Conservation (phyloP, 495 filamentous ascomycete genomes). For the Aspergillus leporis region DNA sequence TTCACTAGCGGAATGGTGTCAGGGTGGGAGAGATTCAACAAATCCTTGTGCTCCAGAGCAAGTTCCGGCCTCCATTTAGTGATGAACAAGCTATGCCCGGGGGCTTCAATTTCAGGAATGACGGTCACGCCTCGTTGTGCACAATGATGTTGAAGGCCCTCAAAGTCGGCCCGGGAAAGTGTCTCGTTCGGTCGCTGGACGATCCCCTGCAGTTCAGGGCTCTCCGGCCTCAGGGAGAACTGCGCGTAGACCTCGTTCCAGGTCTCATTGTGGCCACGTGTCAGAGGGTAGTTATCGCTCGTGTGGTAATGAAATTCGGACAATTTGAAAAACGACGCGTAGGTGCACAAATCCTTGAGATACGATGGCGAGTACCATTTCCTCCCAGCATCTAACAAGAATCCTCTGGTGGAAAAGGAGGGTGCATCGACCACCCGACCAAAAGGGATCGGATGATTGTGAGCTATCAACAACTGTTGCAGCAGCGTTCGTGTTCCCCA, state of each 20-base stretch:
- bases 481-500: slow-evolving; percentile 57
- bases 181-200: slow-evolving; percentile 51
- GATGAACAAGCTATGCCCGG: slow-evolving; percentile 52
- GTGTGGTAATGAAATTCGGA: slow-evolving; percentile 60
- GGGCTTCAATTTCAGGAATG: slow-evolving; percentile 57
- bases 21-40: slow-evolving; percentile 55
- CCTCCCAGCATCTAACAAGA: slow-evolving; percentile 55
- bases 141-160: slow-evolving; percentile 53
- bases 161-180: slow-evolving; percentile 46
- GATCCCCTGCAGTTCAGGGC: slow-evolving; percentile 39
- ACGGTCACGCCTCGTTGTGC: slow-evolving; percentile 52
- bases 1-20: slow-evolving; percentile 55
- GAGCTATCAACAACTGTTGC: slow-evolving; percentile 41
- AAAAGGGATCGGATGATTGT: slow-evolving; percentile 26
- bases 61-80: slow-evolving; percentile 60
- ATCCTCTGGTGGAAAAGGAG: slow-evolving; percentile 50
- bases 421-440: slow-evolving; percentile 44
- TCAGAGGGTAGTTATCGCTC: slow-evolving; percentile 58
- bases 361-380: slow-evolving; percentile 57
- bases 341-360: slow-evolving; percentile 57
- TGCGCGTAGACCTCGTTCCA: slow-evolving; percentile 55
- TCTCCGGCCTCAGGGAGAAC: slow-evolving; percentile 48
- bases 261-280: slow-evolving; percentile 50
- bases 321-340: slow-evolving; percentile 57
- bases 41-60: slow-evolving; percentile 48